These are phyloP conservation scores for Trematosphaeria pertusa DNA, from an alignment of 2,329 filamentous ascomycete species.

Conservation along the genomic window DNA sequence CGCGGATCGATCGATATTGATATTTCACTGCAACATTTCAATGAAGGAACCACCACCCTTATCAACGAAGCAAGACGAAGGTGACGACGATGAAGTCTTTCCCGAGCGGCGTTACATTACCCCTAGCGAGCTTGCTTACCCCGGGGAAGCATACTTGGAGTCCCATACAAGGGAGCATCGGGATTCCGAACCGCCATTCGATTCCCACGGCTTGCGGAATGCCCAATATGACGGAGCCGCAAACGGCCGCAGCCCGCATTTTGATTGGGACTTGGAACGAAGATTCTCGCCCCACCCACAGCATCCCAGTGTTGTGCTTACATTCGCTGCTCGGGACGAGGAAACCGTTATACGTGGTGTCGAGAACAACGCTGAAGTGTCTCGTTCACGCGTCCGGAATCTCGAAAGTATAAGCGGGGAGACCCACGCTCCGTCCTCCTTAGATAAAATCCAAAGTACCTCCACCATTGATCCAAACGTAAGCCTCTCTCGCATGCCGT, in stretches of 20 bases:
- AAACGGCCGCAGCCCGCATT: constrained; percentile 19
- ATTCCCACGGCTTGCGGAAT: neutral
- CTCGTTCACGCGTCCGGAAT: constrained; percentile 8
- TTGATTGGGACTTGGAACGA: constrained; percentile 13
- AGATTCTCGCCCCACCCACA: constrained; percentile 9
- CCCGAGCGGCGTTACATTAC: constrained; percentile 3
- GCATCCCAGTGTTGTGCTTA: constrained; percentile 1
- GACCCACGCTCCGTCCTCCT: neutral
- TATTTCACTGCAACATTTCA: constrained; percentile 10
- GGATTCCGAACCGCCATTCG: neutral
- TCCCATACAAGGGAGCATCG: neutral
- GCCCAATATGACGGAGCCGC: constrained; percentile 7
- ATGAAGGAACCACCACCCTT: constrained; percentile 20
- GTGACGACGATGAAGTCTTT: neutral
- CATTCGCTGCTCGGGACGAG: constrained; percentile 11
- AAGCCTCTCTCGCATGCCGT: constrained; percentile 13
- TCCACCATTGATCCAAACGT: constrained; percentile 5
- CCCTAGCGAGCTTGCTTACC: neutral
- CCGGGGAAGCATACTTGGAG: constrained; percentile 1
- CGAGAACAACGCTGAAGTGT: constrained; percentile 17
- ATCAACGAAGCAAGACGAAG: constrained; percentile 8
- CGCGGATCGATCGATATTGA: neutral
- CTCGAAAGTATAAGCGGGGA: constrained; percentile 6
- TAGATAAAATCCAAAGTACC: constrained; percentile 19
- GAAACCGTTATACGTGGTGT: constrained; percentile 17